phyloP scores from a whole-genome alignment of 257 asterid genomes.

The Linaria vulgaris region DNA sequence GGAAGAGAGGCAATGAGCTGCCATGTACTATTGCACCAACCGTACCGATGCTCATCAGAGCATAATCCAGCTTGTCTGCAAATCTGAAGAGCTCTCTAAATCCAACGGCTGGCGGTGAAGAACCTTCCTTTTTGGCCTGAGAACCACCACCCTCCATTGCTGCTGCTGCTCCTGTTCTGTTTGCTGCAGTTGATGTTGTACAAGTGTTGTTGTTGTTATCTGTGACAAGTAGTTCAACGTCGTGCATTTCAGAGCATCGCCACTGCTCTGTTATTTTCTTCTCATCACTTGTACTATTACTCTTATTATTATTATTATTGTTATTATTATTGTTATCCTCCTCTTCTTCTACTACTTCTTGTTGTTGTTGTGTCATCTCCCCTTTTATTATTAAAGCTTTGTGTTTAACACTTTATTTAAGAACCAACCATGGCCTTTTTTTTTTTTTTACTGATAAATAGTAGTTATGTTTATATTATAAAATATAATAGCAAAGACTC shows the following conservation, averaged over 20 bases:
- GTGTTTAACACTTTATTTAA: conserved; percentile 27
- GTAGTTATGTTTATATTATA: not conserved
- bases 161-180: not conserved
- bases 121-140: conserved; percentile 37
- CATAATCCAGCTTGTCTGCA: conserved; percentile 82
- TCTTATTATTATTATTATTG: too few relatives aligned
- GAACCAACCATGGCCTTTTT: conserved; percentile 18
- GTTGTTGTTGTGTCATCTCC: conserved; percentile 56
- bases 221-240: conserved; percentile 68
- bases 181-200: conserved; percentile 15
- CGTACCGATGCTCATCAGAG: conserved; percentile 75
- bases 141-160: conserved; percentile 42
- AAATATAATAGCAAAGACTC: not conserved
- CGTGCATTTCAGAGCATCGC: conserved; percentile 85
- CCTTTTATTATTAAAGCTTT: not conserved
- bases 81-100: conserved; percentile 79
- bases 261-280: too few relatives aligned
- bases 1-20: conserved; percentile 85
- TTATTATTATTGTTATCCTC: too few relatives aligned
- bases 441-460: too few relatives aligned
- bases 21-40: conserved; percentile 97
- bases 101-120: conserved; percentile 47
- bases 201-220: conserved; percentile 33
- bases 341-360: too few relatives aligned
- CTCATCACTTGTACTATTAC: too few relatives aligned